Evolutionary conservation across 2,329 filamentous ascomycete genomes (phyloP), one percentile per base, ranked within the genome.

Genomic region (Endoconidiophora laricicola): DNA sequence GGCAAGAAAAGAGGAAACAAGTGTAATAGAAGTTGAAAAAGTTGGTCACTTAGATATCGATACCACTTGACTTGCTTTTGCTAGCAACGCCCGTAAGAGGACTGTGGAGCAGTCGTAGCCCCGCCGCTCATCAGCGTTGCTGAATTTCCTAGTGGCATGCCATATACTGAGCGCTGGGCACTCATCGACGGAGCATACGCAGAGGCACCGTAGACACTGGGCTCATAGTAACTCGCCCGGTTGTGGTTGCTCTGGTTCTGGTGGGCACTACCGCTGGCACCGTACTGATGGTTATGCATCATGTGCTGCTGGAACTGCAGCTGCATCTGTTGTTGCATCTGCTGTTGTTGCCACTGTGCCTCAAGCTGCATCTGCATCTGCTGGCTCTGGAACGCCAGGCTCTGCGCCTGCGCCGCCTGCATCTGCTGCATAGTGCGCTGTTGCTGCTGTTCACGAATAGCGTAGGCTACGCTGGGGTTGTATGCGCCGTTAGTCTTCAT

Each of bases 391-490:
- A 60, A 56, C n/a, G 54, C 56, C 44, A 60, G 49, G 5, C 62
- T 60, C 47, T 63, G 60, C n/a, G 45, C 45, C 33, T 53, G 51
- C 18, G 51, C 51, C 33, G 44, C 26, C 38, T 48, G 38, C 51
- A 53, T 53, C 33, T 53, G 51, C 23, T 53, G 47, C 20, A 53
- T 46, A 16, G 44, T 47, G 22, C 61, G 58, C 43, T 62, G 73
- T 49, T 79, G 74, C 58, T 84, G 78, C 24, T 79, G 71, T 60
- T 83, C 79, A 42, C 72, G 70, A 58, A 87, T 85, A 0, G 81
- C 83, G 54, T 83, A 73, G 56, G 86, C 79, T 6, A 86, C 81
- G 53, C 79, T 76, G 52, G 81, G 78, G 42, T 79, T 81, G 52
- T 81, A 78, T 53, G 80, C 66, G 0, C 81, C 81, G 52, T 82